phyloP scores from a whole-genome alignment of 208 protist genomes.

The Dictyostelium gargantuum region DNA sequence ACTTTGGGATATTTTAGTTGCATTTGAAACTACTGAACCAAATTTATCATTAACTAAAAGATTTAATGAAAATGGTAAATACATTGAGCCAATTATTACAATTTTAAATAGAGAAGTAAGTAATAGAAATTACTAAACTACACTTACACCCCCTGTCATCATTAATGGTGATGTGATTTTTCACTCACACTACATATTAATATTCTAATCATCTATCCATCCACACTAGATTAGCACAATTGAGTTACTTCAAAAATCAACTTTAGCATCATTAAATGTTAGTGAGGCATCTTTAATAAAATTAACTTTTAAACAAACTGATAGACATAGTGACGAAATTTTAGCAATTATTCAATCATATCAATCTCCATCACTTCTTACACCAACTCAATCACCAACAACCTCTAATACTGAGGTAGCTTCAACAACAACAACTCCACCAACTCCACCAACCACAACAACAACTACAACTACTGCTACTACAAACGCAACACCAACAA shows the following conservation, averaged over 20 bases:
- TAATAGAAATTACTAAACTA: too few relatives aligned
- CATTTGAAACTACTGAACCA: constrained; percentile 4
- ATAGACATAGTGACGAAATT: background rate
- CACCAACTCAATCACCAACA: background rate
- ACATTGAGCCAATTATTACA: background rate
- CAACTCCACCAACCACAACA: background rate
- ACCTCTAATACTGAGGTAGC: too few relatives aligned
- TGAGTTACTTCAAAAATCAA: constrained; percentile 10
- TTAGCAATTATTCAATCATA: background rate
- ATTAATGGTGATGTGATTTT: too few relatives aligned
- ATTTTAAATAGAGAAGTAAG: constrained; percentile 54
- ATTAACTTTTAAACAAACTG: background rate
- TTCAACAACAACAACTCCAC: background rate
- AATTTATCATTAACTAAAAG: background rate
- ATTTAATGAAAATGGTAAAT: background rate
- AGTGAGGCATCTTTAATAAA: constrained; percentile 13
- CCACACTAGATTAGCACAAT: background rate
- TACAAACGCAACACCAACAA: background rate
- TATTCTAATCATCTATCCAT: too few relatives aligned
- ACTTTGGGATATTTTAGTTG: constrained; percentile 51
- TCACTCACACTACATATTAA: too few relatives aligned
- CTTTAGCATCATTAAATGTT: constrained; percentile 10
- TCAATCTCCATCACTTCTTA: background rate
- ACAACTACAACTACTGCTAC: background rate
- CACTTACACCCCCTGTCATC: too few relatives aligned